Conservation (phyloP, 768 basidiomycete species). For the Harrya chromipes region DNA sequence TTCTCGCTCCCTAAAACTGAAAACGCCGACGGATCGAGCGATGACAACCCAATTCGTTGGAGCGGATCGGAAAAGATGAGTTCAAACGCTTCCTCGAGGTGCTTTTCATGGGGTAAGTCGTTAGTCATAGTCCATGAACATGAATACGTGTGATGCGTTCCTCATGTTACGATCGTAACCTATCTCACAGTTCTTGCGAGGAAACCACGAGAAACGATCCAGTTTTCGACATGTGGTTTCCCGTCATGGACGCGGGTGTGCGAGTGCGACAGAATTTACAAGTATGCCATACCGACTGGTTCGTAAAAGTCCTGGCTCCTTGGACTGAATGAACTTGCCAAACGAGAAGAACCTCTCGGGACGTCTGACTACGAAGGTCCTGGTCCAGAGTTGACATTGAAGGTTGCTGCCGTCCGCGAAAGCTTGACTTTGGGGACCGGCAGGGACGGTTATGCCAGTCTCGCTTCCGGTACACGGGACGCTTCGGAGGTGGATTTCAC, state of each 20-base stretch:
- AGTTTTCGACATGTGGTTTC: conserved; percentile 34
- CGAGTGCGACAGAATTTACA: conserved; percentile 31
- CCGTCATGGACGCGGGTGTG: conserved; percentile 39
- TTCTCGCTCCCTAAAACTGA: conserved; percentile 18
- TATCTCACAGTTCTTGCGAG: background rate
- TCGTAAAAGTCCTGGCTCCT: conserved; percentile 13
- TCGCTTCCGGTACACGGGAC: conserved; percentile 1
- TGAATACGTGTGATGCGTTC: background rate
- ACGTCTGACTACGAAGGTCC: conserved; percentile 11
- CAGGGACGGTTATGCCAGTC: background rate
- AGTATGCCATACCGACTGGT: conserved; percentile 21
- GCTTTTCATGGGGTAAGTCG: conserved; percentile 17
- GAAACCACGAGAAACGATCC: background rate
- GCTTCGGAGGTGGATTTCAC: conserved; percentile 14
- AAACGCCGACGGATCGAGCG: conserved; percentile 18
- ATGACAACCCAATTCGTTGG: conserved; percentile 23
- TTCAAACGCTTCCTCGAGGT: conserved; percentile 26
- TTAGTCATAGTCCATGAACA: background rate
- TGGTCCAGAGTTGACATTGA: conserved; percentile 17
- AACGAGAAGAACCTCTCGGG: conserved; percentile 17
- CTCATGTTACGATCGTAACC: too few species aligned
- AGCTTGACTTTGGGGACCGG: conserved; percentile 2
- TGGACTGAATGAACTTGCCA: conserved; percentile 23
- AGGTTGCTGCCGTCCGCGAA: conserved; percentile 22
- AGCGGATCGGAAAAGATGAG: conserved; percentile 22